Evolutionary conservation across 495 filamentous ascomycete genomes (phyloP), one percentile per base, ranked within the genome.

Genomic region (Letharia lupina): DNA sequence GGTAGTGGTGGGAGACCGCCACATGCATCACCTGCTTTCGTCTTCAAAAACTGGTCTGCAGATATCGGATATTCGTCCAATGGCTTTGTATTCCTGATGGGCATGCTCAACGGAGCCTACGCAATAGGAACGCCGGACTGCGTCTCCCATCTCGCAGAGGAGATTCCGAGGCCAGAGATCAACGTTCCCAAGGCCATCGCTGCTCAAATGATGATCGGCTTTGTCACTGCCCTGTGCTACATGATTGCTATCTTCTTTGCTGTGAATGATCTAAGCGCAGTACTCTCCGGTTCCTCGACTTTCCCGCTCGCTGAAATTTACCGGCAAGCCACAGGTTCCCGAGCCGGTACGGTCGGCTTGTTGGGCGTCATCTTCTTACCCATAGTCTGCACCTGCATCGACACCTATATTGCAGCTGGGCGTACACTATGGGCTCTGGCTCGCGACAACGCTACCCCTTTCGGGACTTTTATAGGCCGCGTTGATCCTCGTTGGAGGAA

Each of bases 21-120:
- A 35, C 86, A 88, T 67, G 85, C 85, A 20, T 75, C 77, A 8
- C 78, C 84, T 63, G 65, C 77, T 18, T 83, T 83, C 40, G 86
- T 91, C 16, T 91, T 87, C 87, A 78, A 75, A 10, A 73, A 83
- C 16, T 89, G 84, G 77, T 82, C 81, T 18, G 89, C 90, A 65
- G 67, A 78, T 33, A 89, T 87, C 4, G 87, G 87, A 0, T 93
- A 88, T 77, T 77, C 77, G 37, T 82, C 79, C 58, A 77, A 85
- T 65, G 91, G 89, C 13, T 84, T 96, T 20, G 89, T 87, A 18
- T 96, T 96, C 68, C 75, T 92, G 13, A 76, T 86, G 9, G 91
- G 91, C 4, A 89, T 93, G 72, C 80, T 96, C 37, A 95, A 96
- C 72, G 91, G 90, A 35, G 89, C 91, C 13, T 96, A 88, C 73